Conservation (phyloP, 371 early-diverging fungal genomes). For the Apophysomyces elegans region DNA sequence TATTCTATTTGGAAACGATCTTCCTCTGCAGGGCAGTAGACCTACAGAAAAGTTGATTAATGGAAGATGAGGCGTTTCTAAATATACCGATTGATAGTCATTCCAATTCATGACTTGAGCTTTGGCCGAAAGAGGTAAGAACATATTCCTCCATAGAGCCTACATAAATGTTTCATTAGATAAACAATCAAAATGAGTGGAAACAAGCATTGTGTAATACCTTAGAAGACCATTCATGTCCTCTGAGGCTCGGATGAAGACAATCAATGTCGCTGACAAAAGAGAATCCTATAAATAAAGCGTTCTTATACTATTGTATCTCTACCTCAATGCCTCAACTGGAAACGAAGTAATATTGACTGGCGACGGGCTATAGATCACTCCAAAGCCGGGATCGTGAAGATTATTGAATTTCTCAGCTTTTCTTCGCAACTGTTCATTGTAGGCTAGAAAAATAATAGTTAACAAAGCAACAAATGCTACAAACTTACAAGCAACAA, state of each 20-base stretch:
- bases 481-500: not conserved
- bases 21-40: not conserved
- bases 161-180: not conserved
- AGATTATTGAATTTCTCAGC: slow-evolving; percentile 14
- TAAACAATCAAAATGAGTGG: not conserved
- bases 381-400: slow-evolving; percentile 17
- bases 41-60: not conserved
- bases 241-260: slow-evolving; percentile 16
- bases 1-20: slow-evolving; percentile 1
- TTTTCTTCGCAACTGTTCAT: slow-evolving; percentile 7
- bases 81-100: not conserved
- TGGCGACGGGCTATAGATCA: slow-evolving; percentile 8
- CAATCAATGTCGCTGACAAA: slow-evolving; percentile 22
- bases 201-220: not conserved
- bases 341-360: slow-evolving; percentile 16
- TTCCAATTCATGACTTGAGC: not conserved
- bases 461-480: not conserved
- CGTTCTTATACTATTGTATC: no score
- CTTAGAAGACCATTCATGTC: slow-evolving; percentile 18
- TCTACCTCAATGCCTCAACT: slow-evolving; percentile 15
- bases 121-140: not conserved
- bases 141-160: slow-evolving; percentile 1
- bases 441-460: slow-evolving; percentile 2
- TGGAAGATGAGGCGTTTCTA: not conserved
- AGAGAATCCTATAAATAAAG: not conserved